Base-by-base conservation (phyloP, 2,329 filamentous ascomycete genomes). In the Beauveria varroae region DNA sequence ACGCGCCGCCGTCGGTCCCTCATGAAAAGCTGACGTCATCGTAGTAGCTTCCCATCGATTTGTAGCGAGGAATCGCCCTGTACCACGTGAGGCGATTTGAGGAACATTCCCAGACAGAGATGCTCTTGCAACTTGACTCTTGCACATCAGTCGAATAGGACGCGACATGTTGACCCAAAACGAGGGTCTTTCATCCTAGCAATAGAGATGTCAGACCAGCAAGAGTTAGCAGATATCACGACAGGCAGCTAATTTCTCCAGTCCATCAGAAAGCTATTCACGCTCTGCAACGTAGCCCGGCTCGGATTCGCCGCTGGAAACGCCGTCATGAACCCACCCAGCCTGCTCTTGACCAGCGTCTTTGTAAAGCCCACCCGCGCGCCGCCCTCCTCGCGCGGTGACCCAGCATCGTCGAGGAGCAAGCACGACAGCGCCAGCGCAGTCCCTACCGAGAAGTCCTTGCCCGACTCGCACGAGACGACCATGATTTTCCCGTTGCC, bases 181-280 rank as follows among this genome's bases (percentile, higher is more conserved):
- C 8, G 2, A 9, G 28, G 9, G 28, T 9, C 8, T 30, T 30
- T 30, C 1, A 8, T 30, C 30, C 10, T 14, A 5, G 30, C 10
- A 34, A 34, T 3, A 3, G 10, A 14, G 12, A 34, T 5, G 2
- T 14, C 30, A 16, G 12, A 37, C 6, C 34, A 12, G 34, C 34
- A 2, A 37, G 34, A 6, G 12, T 37, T 16, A 6, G 5, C 34
- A 16, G 12, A 37, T 16, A 37, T 37, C 34, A 37, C 14, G 20
- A 9, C 50, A 26, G 5, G 8, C 30, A 20, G 34, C 71, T 62
- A 73, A 61, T 66, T 74, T 51, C 70, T 69, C 73, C 75, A 78
- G 61, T 81, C 81, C 86, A 98, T 93, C 57, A 98, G 75, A 68
- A 91, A 96, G 60, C 90, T 90, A 73, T 98, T 97, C 5, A 98